Evolutionary conservation across 345 rosid species (phyloP), one percentile per base, ranked within the genome.

Genomic region (Eutrema yunnanense): DNA sequence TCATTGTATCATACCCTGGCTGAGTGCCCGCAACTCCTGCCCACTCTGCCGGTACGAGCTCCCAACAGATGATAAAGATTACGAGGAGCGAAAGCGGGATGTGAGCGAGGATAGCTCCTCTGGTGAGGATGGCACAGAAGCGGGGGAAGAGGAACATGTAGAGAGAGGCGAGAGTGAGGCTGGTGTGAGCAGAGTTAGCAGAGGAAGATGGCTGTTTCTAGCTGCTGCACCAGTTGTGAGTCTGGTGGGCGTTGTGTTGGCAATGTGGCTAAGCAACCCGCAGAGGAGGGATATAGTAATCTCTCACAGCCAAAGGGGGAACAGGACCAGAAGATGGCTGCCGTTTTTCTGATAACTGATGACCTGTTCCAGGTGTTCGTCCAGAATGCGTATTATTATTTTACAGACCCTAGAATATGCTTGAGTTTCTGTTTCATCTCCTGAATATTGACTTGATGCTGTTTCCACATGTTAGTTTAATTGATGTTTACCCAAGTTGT

Each of bases 1-100:
- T 44, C 60, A 70, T 46, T 94, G 98, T 82, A 94, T 94, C 67
- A 61, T 90, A 67, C 96, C 95, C 11, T 90, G 98, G 98, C 72
- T 94, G 82, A 83, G 76, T 72, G 57, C 96, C 33, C 85, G 95
- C 51, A 94, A 94, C 81, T 86, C 98, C 26, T 94, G 98, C 73
- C 98, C 98, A 19, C 87, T 91, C 27, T 94, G 98, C 53, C 90
- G 97, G 40, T 89, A 80, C 57, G 97, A 91, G 80, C 92, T 91
- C 65, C 98, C 97, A 32, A 94, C 95, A 13, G 98, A 89, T 64
- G 96, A 91, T 74, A 77, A 67, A 58, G 96, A 94, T 33, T 91
- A 94, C 36, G 96, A 90, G 78, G 92, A 84, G 57, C 69, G 84
- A 62, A 89, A 88, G 84, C 86, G 33, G 40, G 80, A 79, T 69